Base-by-base conservation (phyloP, 2,329 filamentous ascomycete species). In the Calonectria honghensis region DNA sequence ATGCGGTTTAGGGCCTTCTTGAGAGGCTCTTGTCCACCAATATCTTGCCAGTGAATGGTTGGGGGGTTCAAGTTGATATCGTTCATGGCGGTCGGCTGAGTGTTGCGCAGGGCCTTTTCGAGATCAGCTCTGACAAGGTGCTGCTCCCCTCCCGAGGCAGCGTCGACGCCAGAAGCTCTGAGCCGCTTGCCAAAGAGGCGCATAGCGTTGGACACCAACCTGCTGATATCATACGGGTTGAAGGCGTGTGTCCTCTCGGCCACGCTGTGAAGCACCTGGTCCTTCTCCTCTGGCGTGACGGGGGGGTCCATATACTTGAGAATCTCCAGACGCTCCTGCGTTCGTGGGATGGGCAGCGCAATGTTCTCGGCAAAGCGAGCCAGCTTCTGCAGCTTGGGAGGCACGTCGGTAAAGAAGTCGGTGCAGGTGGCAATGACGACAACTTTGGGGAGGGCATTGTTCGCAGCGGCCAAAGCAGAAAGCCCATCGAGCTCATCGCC, bases 51-150 rank as follows among this genome's bases (percentile, higher is more conserved):
- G 83, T 90, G 91, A 35, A 98, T 93, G 18, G 94, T 96, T 0
- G 96, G 96, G 11, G 95, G 96, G 81, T 97, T 95, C 61, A 98
- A 89, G 82, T 97, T 95, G 70, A 98, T 93, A 81, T 97, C 96
- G 77, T 95, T 93, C 91, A 98, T 96, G 4, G 95, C 95, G 1
- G 94, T 96, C 1, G 96, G 95, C 14, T 91, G 90, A n/a, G 96
- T 92, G 70, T 91, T 86, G 48, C 90, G 88, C 45, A 96, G 88
- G 1, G 95, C 95, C 50, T 88, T 83, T 41, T 92, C 88, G 67
- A 95, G 89, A 80, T 96, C 93, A 13, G 89, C 78, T 66, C 80
- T 80, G 0, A 79, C 79, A 10, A 87, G 75, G 70, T 84, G 86
- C 70, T 82, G 75, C 69, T 82, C 57, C 69, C 78, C 78, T 68